Evolutionary conservation across 371 early-diverging fungal species (phyloP), one percentile per base, ranked within the genome.

Genomic region (Smittium culicis): DNA sequence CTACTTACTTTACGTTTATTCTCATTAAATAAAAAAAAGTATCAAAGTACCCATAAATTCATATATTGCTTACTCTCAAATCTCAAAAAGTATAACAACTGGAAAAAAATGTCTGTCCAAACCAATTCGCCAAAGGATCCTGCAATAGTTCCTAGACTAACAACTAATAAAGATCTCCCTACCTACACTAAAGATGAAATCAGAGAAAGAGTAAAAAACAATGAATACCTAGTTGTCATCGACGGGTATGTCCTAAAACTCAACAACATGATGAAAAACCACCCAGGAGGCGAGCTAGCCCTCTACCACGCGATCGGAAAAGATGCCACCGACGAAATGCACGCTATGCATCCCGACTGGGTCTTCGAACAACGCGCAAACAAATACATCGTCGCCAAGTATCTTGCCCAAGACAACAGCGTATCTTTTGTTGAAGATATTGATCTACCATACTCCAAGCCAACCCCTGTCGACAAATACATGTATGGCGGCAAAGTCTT

Each of bases 201-300:
- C 61, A 70, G 77, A 34, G 32, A 69, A 62, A 73, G 77, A 55
- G 67, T 77, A 27, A 62, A 56, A 31, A 34, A 74, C 56, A 89
- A 89, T 27, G 86, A 89, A 76, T 75, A 80, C 34, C 77, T 90
- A 63, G 84, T 91, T 57, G 83, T 91, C 28, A 85, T 82, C 67
- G 85, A 88, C 55, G 78, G 79, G 57, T 88, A 90, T 74, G 94
- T 94, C 67, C 92, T 91, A 81, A 86, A 88, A 74, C 81, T 93
- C 35, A 86, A 89, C 71, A 85, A 83, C 58, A 93, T 90, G 79
- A 74, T 86, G 68, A 79, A 80, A 70, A 80, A 82, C 66, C 97
- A 96, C 72, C 97, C 97, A 0, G 97, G 97, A 35, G 97, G 97
- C 31, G 87, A 86, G 58, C 80, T 91, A 29, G 89, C 91, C 61